Evolutionary conservation across 768 basidiomycete genomes (phyloP), one percentile per base, ranked within the genome.

Genomic region (Mycena floridula): DNA sequence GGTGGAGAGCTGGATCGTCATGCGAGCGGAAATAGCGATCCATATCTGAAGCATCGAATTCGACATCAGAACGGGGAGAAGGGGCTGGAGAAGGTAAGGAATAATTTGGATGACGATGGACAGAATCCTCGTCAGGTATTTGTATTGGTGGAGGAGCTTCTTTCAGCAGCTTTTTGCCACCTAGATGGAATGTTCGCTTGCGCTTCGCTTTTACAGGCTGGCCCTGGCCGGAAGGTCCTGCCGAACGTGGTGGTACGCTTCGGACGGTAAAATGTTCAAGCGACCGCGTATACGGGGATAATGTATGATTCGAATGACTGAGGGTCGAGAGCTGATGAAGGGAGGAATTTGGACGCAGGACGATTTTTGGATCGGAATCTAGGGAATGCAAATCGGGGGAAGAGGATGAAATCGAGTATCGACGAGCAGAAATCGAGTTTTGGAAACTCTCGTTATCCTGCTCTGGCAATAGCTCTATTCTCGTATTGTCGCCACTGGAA

Each of bases 231-330:
- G 51, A 6, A 53, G 54, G 9, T 63, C 62, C 59, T 7, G 59
- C 57, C 32, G 63, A 58, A 36, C 79, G 69, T 16, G 83, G 87
- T 1, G 91, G 92, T 20, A 85, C 88, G 47, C 89, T 90, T 25
- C 93, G 78, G 11, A 96, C 91, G 1, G 93, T 90, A 60, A 95
- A 94, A 62, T 96, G 92, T 48, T 87, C 84, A 23, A 92, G 72
- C 12, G 85, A 82, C 43, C 91, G 81, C 5, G 94, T 96, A 62
- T 95, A 97, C 0, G 94, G 95, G 1, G 88, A 91, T 3, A 99
- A 69, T 0, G 95, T 99, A 57, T 96, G 95, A 56, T 96, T 91
- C 1, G 91, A 92, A 53, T 84, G 75, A 16, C 81, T 83, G 37
- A 99, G 78, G 3, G 87, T 89, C 15, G 89, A 85, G 8, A 98